phyloP scores from a whole-genome alignment of 345 rosid genomes.

The Rubroshorea leprosula region DNA sequence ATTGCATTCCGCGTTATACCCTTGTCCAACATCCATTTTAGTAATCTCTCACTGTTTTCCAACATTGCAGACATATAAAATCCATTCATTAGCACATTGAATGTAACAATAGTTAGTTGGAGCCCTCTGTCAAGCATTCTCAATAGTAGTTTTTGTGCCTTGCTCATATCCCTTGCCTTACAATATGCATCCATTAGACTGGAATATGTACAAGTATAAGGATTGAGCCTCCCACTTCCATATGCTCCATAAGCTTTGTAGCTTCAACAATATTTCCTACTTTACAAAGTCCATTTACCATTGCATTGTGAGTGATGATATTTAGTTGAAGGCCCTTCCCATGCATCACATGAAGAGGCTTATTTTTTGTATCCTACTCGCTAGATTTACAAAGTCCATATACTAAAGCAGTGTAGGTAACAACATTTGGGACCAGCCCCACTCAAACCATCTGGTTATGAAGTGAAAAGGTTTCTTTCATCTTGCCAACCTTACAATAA shows the following conservation, averaged over 20 bases:
- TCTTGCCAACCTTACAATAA: constrained; percentile 59
- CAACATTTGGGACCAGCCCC: constrained; percentile 64
- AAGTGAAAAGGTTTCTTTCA: constrained; percentile 60
- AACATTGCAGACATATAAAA: constrained; percentile 78
- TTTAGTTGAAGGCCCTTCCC: constrained; percentile 69
- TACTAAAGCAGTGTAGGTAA: constrained; percentile 73
- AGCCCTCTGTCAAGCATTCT: constrained; percentile 67
- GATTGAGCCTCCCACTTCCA: constrained; percentile 48
- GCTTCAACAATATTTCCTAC: constrained; percentile 60
- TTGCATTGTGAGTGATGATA: constrained; percentile 62
- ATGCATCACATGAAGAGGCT: constrained; percentile 81
- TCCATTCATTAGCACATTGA: constrained; percentile 86
- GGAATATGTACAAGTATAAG: constrained; percentile 67
- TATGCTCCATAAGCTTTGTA: constrained; percentile 60
- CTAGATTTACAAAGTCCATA: constrained; percentile 87
- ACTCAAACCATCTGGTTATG: constrained; percentile 77
- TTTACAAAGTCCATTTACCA: constrained; percentile 82
- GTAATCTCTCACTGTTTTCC: no score
- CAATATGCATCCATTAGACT: constrained; percentile 81
- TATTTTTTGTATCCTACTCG: constrained; percentile 74
- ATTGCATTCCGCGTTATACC: no score
- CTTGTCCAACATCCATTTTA: no score
- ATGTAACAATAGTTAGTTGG: constrained; percentile 73
- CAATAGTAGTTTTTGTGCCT: constrained; percentile 55
- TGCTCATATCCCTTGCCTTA: constrained; percentile 61